Conservation (phyloP, 257 asterid genomes). For the Lycium barbarum region DNA sequence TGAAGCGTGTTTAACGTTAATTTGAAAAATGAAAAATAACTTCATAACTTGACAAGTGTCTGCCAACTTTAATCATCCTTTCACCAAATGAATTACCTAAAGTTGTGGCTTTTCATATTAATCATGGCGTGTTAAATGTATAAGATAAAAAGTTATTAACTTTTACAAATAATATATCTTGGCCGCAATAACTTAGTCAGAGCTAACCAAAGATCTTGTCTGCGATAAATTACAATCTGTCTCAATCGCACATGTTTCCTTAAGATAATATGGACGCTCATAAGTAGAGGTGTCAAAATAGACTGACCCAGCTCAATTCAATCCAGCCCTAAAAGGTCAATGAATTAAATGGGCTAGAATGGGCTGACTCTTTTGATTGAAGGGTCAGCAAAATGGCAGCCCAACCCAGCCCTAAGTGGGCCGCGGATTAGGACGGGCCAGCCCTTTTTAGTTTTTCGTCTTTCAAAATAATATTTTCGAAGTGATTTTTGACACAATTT, state of each 20-base stretch:
- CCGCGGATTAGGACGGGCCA: too few species aligned
- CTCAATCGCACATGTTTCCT: background rate
- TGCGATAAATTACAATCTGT: background rate
- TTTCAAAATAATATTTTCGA: too few species aligned
- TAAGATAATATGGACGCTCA: background rate
- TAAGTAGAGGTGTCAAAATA: too few species aligned
- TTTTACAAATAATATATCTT: background rate
- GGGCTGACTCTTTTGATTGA: too few species aligned
- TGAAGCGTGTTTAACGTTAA: background rate
- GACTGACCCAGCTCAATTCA: too few species aligned
- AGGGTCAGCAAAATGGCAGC: too few species aligned
- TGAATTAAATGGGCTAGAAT: too few species aligned
- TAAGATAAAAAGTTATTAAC: background rate
- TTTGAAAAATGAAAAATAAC: slow-evolving; percentile 4
- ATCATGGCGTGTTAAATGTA: background rate
- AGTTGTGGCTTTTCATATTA: background rate
- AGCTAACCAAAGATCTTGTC: background rate
- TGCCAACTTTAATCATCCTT: background rate
- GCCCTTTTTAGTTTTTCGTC: too few species aligned
- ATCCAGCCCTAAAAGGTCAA: too few species aligned
- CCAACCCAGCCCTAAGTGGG: too few species aligned
- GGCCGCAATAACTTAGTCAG: background rate
- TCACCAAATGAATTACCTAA: slow-evolving; percentile 14
- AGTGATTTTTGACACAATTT: too few species aligned
- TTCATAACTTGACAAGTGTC: background rate